Evolutionary conservation across 805 yeast species (phyloP), one percentile per base, ranked within the genome.

Genomic region (Scheffersomyces spartinae): DNA sequence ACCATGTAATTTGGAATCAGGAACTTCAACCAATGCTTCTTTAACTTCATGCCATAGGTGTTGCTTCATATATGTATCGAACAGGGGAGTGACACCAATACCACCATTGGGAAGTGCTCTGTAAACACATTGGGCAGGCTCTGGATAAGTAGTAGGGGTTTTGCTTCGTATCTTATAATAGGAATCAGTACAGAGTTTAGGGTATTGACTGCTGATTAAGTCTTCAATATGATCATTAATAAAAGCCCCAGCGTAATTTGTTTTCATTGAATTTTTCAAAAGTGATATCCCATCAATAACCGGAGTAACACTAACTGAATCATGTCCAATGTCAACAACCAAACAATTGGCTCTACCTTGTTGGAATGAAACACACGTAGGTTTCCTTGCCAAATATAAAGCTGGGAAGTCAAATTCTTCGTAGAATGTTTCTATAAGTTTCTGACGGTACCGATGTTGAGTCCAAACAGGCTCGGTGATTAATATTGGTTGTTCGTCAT

Each of bases 391-490:
- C 13, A 82, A 47, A 45, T 77, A 86, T 30, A 82, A 71, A 0
- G 93, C 96, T 19, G 91, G 86, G 38, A 76, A 78, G 18, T 71
- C 62, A 44, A 76, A 64, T 9, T 61, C 54, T 43, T 84, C 95
- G 31, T 80, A 63, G 21, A 79, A 64, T 1, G 71, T 60, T 49
- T 85, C 93, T 43, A 86, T 59, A 6, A 85, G 67, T 38, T 71
- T 74, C 29, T 61, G 63, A 37, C 88, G 73, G 47, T 81, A 78
- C 21, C 55, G 65, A 13, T 61, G 67, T 3, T 78, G 59, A 32
- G 82, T 76, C 94, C 94, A 81, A 8, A 82, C 75, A 2, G 94
- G 86, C 55, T 86, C 95, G 1, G 95, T 85, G 21, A 84, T 48
- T 28, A 86, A 52, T 16, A 83, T 59, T 6, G 96, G 95, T 45